Base-by-base conservation (phyloP, 495 filamentous ascomycete genomes). In the Podospora anserina region DNA sequence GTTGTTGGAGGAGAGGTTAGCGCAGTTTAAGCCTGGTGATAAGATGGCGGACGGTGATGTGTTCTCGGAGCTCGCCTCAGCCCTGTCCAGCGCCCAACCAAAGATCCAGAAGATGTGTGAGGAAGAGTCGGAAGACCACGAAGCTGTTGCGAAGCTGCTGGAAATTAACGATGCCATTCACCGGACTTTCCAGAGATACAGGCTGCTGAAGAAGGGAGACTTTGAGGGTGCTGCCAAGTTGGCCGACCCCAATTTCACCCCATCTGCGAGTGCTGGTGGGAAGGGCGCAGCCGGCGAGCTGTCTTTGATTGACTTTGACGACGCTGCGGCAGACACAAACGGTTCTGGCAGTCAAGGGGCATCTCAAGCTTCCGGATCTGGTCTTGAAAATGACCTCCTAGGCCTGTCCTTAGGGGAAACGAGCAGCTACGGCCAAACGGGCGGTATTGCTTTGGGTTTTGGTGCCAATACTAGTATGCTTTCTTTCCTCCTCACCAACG, bases 41-140 rank as follows among this genome's bases (percentile, higher is more conserved):
- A 85, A 86, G 64, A 88, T 97, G 75, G 86, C 85, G 61, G 93
- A 97, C 63, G 94, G 94, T 44, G 95, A 98, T 78, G 93, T 97
- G 34, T 99, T 93, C 72, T 92, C 97, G 85, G 95, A 98, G 82
- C 87, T 99, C 63, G 93, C 93, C n/a, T 90, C 89, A 73, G 89
- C 95, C 4, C 82, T 99, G 34, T 91, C 91, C 77, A 97, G 92
- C 71, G 96, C 95, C 13, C 96, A 98, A 65, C 96, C 95, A 1
- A 98, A 99, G 82, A 99, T 98, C 66, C 93, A 97, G 74, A 97
- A 90, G 81, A 99, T 99, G 94, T 97, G 96, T 76, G 96, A 99
- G 76, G 95, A 98, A 74, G 95, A 99, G 75, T 97, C 92, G 16
- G 95, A 98, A 55, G 95, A 99, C 75, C 87, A 92, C 61, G 96